Base-by-base conservation (phyloP, 1,284 basidiomycete species). In the Ceratobasidium sp. region DNA sequence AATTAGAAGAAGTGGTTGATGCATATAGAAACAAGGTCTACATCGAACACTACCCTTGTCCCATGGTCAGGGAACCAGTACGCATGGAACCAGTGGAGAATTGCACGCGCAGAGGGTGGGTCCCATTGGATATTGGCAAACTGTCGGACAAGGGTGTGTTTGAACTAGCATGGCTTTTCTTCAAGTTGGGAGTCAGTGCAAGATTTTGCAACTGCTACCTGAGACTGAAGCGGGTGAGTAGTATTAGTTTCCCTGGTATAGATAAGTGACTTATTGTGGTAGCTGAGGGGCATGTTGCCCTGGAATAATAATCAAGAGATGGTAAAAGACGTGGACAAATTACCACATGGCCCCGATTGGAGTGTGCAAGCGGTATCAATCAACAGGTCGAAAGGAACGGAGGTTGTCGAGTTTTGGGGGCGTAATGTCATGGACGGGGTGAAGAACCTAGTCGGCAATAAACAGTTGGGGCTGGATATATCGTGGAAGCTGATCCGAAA, bases 361-460 rank as follows among this genome's bases (percentile, higher is more conserved):
- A 31, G 5, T 2, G 54, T 69, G 9, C 41, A 31, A 29, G 54
- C 54, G 9, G 43, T 48, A 76, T 76, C 14, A 73, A 78, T 9
- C 68, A 78, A 46, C 75, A 75, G 6, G 39, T 77, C 3, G 16
- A 34, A 0, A 43, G 77, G 71, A 39, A 49, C 58, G 0, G 79
- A 79, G 61, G 76, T 77, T 9, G 59, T 81, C 0, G 80, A 83
- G 56, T 58, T 82, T 0, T 83, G 82, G 78, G 48, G 61, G 7
- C 54, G 80, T 0, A 77, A 84, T 22, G 43, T 16, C 22, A 27
- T 66, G 80, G 81, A 22, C 77, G 83, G 0, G 80, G 81, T 46
- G 80, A 80, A 41, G 77, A 83, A 11, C 37, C 66, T 84, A 31
- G 46, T 76, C 1, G 9, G 61, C 19, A 43, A 63, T 24, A 77